phyloP scores from a whole-genome alignment of 345 rosid genomes.

The rapeseed (Brassica napus) region DNA sequence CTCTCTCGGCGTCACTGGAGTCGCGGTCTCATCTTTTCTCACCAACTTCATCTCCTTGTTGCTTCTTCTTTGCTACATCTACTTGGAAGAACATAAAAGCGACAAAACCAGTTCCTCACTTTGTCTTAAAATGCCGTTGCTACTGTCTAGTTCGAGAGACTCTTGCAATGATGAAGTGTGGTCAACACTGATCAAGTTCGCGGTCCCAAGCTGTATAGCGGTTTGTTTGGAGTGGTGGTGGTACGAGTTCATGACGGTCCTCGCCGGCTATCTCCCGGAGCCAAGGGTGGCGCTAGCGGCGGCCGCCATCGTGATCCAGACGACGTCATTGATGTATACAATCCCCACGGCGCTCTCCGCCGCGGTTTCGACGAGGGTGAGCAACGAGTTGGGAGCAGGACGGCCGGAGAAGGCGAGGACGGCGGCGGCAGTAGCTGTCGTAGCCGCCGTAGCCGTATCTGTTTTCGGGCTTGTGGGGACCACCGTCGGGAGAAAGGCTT shows the following conservation, averaged over 20 bases:
- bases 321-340: conserved; percentile 84
- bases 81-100: conserved; percentile 8
- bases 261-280: conserved; percentile 62
- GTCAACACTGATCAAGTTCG: conserved; percentile 58
- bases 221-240: conserved; percentile 99
- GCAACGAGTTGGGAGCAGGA: conserved; percentile 86
- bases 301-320: conserved; percentile 79
- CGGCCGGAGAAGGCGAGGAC: conserved; percentile 60
- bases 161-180: conserved; percentile 45
- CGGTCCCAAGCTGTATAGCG: conserved; percentile 76
- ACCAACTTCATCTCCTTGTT: conserved; percentile 65
- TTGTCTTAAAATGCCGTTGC: conserved; percentile 30
- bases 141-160: conserved; percentile 14
- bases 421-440: conserved; percentile 61
- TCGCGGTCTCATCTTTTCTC: conserved; percentile 66
- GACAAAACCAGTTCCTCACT: conserved; percentile 12
- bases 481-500: conserved; percentile 59
- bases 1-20: conserved; percentile 65
- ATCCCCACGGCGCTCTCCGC: conserved; percentile 72
- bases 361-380: conserved; percentile 77
- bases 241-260: conserved; percentile 94
- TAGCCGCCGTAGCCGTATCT: conserved; percentile 52
- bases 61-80: conserved; percentile 58
- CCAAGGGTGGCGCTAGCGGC: conserved; percentile 67
- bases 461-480: conserved; percentile 61